phyloP scores from a whole-genome alignment of 345 rosid species.

The Pseudoturritis turrita region DNA sequence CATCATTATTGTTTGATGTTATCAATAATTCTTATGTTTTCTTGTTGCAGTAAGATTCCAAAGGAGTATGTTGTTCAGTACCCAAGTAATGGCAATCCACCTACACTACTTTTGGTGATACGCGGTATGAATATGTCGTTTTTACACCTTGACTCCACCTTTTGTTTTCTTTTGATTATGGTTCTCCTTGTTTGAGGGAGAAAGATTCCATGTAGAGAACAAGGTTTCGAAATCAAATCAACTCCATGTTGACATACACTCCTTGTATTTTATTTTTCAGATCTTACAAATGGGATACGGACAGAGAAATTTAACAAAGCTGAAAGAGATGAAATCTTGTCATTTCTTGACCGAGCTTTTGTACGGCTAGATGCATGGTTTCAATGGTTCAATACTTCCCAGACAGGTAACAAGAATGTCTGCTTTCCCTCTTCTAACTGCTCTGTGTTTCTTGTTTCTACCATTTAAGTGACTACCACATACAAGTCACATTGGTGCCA shows the following conservation, averaged over 20 bases:
- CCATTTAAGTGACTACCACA: not conserved
- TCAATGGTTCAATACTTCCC: constrained; percentile 84
- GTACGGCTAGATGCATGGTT: constrained; percentile 87
- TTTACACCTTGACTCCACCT: no score
- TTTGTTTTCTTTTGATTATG: not conserved
- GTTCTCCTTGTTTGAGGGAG: no score
- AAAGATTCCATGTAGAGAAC: no score
- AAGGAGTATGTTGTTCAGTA: constrained; percentile 71
- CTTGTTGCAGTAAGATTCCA: constrained; percentile 68
- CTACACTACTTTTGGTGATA: constrained; percentile 78
- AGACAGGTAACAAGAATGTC: constrained; percentile 49
- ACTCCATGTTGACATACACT: not conserved
- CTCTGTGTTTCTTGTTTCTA: not conserved
- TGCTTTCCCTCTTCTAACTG: not conserved
- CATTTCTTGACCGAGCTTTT: constrained; percentile 67
- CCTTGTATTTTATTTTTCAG: constrained; percentile 32
- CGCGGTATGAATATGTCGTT: constrained; percentile 42
- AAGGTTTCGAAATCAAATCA: not conserved
- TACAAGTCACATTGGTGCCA: not conserved
- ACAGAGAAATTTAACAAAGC: constrained; percentile 46
- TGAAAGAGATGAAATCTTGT: constrained; percentile 55
- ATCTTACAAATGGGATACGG: constrained; percentile 56
- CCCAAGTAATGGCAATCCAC: constrained; percentile 91
- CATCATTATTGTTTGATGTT: constrained; percentile 5
- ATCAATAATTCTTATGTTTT: not conserved